phyloP scores from a whole-genome alignment of 805 yeast genomes.

The Cyberlindnera amylophila region DNA sequence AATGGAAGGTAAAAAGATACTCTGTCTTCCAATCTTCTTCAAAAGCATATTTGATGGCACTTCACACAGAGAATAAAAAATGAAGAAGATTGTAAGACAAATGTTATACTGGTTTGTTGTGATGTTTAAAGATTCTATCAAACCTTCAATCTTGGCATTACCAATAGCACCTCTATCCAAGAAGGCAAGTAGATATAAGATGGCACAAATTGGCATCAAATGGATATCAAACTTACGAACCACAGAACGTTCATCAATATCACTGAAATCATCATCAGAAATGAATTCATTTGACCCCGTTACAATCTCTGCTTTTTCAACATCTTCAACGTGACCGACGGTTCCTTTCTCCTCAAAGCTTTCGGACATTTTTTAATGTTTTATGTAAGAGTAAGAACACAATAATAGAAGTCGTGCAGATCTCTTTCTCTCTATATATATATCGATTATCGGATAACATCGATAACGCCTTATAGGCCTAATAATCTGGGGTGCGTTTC shows the following conservation, averaged over 20 bases:
- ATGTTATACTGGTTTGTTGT: constrained; percentile 11
- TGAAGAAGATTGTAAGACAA: constrained; percentile 17
- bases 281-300: too few species aligned
- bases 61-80: constrained; percentile 20
- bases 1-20: constrained; percentile 13
- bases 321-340: too few species aligned
- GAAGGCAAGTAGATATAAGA: constrained; percentile 16
- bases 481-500: too few species aligned
- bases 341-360: too few species aligned
- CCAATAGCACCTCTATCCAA: constrained; percentile 20
- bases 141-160: constrained; percentile 11
- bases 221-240: constrained; percentile 16
- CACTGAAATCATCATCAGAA: constrained; percentile 3
- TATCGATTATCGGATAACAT: too few species aligned
- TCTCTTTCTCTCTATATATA: too few species aligned
- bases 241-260: constrained; percentile 6
- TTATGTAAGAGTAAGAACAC: too few species aligned
- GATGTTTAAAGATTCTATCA: constrained; percentile 7
- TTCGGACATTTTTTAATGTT: too few species aligned
- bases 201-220: constrained; percentile 17
- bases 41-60: constrained; percentile 19
- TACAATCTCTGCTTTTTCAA: too few species aligned
- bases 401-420: too few species aligned
- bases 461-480: too few species aligned
- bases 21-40: constrained; percentile 16